Conservation (phyloP, 495 filamentous ascomycete species). For the Glutinoglossum americanum region DNA sequence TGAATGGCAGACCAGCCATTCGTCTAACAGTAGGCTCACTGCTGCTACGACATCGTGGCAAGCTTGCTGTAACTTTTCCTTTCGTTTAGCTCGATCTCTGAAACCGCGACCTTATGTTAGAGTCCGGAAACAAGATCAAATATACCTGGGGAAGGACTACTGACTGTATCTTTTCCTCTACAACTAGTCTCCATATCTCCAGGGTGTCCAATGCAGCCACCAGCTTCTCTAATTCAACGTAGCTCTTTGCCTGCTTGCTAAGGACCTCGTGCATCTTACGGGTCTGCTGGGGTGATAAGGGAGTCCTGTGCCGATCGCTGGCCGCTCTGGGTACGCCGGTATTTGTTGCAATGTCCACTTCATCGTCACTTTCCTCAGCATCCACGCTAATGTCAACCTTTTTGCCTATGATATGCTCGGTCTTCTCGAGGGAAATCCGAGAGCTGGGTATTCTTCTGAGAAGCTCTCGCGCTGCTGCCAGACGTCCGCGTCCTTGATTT, state of each 20-base stretch:
- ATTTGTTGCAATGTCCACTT: neutral
- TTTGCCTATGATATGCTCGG: conserved; percentile 10
- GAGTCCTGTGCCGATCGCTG: neutral
- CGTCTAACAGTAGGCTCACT: neutral
- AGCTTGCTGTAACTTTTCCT: neutral
- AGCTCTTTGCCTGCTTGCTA: conserved; percentile 34
- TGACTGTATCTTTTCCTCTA: conserved; percentile 25
- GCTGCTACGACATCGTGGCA: conserved; percentile 1
- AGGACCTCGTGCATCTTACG: conserved; percentile 10
- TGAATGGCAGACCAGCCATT: neutral
- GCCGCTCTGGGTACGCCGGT: neutral
- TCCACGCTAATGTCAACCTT: conserved; percentile 11
- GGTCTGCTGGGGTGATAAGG: neutral
- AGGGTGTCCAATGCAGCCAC: conserved; percentile 42
- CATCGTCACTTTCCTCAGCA: neutral
- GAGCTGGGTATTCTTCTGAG: conserved; percentile 25
- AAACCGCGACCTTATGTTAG: neutral
- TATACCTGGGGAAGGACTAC: conserved; percentile 2
- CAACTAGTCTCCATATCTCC: conserved; percentile 31
- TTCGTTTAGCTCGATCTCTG: neutral
- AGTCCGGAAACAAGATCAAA: neutral
- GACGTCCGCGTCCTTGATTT: conserved; percentile 18
- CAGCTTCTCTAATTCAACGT: conserved; percentile 52
- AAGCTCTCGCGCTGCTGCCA: conserved; percentile 45
- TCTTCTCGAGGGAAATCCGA: conserved; percentile 14